Evolutionary conservation across 371 early-diverging fungal genomes (phyloP).

Genomic region (Syncephalastrum racemosum): DNA sequence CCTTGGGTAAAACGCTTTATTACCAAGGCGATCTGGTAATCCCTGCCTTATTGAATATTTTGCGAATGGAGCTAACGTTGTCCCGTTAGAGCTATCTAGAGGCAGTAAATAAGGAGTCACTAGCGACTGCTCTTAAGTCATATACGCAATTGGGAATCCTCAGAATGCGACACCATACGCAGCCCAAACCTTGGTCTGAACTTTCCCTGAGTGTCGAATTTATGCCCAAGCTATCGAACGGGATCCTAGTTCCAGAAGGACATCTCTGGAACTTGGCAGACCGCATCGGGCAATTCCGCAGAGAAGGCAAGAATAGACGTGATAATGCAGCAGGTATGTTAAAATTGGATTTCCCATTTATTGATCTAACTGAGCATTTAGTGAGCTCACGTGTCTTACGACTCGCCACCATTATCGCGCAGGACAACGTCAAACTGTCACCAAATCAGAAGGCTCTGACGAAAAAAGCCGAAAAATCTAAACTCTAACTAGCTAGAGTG

Average conservation of each 20-base stretch:
- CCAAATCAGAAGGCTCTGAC: slow-evolving; percentile 19
- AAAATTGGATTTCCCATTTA: no score
- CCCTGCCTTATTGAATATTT: neutral
- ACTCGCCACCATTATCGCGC: slow-evolving; percentile 28
- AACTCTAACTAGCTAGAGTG: neutral
- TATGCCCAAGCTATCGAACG: slow-evolving; percentile 53
- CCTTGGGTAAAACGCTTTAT: slow-evolving; percentile 67
- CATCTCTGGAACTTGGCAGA: slow-evolving; percentile 82
- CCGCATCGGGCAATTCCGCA: slow-evolving; percentile 77
- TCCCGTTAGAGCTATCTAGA: slow-evolving; percentile 65
- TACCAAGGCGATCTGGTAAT: slow-evolving; percentile 19
- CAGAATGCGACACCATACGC: slow-evolving; percentile 43
- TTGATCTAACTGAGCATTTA: slow-evolving; percentile 3
- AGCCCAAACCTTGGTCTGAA: slow-evolving; percentile 45
- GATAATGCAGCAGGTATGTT: slow-evolving; percentile 77
- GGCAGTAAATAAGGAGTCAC: slow-evolving; percentile 82
- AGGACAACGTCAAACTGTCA: slow-evolving; percentile 22
- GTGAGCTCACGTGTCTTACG: slow-evolving; percentile 36
- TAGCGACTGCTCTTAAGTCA: slow-evolving; percentile 74
- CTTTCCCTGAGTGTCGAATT: slow-evolving; percentile 55
- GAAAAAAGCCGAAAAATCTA: slow-evolving; percentile 8
- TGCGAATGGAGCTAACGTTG: neutral
- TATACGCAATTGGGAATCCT: slow-evolving; percentile 69
- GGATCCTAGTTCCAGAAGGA: slow-evolving; percentile 57
- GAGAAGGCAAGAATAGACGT: slow-evolving; percentile 87